Evolutionary conservation across 2,329 filamentous ascomycete species (phyloP).

Genomic region (Passalora sequoiae): DNA sequence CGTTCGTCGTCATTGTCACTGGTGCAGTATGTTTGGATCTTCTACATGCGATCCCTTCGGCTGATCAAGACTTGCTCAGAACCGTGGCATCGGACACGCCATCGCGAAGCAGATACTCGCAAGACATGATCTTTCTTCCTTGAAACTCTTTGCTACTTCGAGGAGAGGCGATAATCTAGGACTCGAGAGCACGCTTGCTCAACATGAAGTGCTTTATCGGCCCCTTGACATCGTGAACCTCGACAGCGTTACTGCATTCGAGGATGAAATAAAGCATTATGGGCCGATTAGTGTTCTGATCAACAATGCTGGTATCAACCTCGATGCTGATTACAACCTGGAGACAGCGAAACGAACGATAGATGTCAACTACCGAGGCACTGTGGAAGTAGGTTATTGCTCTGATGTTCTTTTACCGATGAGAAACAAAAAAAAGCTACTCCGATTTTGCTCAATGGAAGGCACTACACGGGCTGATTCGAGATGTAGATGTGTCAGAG

Average conservation of each 20-base stretch:
- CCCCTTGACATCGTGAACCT: constrained; percentile 30
- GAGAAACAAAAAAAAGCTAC: no score
- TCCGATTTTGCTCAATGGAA: no score
- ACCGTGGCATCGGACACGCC: constrained; percentile 35
- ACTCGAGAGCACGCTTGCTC: constrained; percentile 15
- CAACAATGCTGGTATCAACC: constrained; percentile 36
- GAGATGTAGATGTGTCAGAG: constrained; percentile 30
- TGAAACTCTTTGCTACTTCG: constrained; percentile 34
- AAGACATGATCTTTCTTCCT: constrained; percentile 16
- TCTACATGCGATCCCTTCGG: no score
- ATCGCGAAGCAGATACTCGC: constrained; percentile 32
- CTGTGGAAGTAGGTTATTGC: constrained; percentile 27
- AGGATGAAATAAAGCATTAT: constrained; percentile 24
- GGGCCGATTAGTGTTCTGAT: constrained; percentile 33
- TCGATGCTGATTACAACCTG: constrained; percentile 25
- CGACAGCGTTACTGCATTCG: constrained; percentile 28
- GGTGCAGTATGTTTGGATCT: not conserved
- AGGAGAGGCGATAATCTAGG: constrained; percentile 30
- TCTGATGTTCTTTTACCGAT: no score
- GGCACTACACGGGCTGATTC: no score
- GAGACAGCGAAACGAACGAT: constrained; percentile 32
- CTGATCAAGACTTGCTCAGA: no score
- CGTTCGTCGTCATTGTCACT: not conserved
- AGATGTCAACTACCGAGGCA: constrained; percentile 35
- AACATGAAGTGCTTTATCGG: constrained; percentile 26